Percentiles rank a stretch among this genome's conserved stretches.
Conservation (phyloP, 495 filamentous ascomycete genomes). For the Neurospora sp. region DNA sequence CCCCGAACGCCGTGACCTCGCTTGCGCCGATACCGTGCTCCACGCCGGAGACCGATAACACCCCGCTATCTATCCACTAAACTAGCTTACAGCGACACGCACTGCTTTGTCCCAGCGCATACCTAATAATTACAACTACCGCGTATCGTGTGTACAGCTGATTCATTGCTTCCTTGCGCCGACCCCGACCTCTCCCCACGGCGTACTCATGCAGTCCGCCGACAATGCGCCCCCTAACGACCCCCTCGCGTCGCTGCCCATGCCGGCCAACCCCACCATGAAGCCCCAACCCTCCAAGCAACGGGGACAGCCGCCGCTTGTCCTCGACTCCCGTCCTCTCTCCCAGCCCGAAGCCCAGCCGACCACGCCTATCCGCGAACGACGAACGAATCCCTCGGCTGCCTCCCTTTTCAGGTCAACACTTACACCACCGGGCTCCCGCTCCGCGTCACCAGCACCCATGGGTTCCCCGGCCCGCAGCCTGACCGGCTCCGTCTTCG, state of each 20-base stretch:
- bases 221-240: conserved; percentile 30
- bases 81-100: neutral
- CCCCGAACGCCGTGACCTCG: neutral
- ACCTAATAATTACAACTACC: neutral
- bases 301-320: conserved; percentile 25
- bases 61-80: neutral
- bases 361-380: conserved; percentile 32
- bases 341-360: conserved; percentile 36
- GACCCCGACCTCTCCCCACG: neutral
- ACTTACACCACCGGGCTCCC: conserved; percentile 40
- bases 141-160: neutral
- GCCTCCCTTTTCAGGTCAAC: conserved; percentile 49
- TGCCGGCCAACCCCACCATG: conserved; percentile 27
- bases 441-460: conserved; percentile 47
- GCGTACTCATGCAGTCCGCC: conserved; percentile 30
- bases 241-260: conserved; percentile 31
- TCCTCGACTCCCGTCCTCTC: conserved; percentile 20
- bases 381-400: conserved; percentile 45
- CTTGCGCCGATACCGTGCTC: neutral
- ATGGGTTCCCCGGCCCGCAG: conserved; percentile 45
- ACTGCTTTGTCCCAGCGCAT: too few relatives aligned
- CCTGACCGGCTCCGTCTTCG: conserved; percentile 38
- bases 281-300: conserved; percentile 19
- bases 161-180: conserved; percentile 1
- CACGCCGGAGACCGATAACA: neutral